Percentiles rank a stretch among this genome's conserved stretches.
phyloP scores from a whole-genome alignment of 495 filamentous ascomycete species.

The Penicillium tannophilum region DNA sequence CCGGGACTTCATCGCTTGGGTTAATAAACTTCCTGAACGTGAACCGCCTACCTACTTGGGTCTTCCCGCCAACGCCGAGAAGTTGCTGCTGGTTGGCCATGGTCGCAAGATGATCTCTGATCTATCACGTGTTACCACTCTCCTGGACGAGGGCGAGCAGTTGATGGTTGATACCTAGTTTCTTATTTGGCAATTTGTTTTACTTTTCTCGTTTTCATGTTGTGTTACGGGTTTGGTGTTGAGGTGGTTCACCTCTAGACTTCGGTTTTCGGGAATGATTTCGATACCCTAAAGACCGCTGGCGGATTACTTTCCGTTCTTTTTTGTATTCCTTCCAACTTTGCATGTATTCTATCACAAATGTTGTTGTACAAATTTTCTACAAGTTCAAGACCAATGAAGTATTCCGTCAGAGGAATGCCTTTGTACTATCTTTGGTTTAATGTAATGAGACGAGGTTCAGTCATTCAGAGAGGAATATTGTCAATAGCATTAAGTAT shows the following conservation, averaged over 20 bases:
- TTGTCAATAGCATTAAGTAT: slow-evolving; percentile 42
- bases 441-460: not conserved
- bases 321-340: slow-evolving; percentile 15
- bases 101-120: slow-evolving; percentile 84
- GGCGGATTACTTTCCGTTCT: slow-evolving; percentile 21
- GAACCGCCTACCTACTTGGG: slow-evolving; percentile 98
- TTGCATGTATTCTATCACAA: slow-evolving; percentile 18
- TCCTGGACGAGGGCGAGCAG: slow-evolving; percentile 94
- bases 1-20: slow-evolving; percentile 89
- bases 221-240: slow-evolving; percentile 12
- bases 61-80: slow-evolving; percentile 94
- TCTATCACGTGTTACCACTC: slow-evolving; percentile 74
- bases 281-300: slow-evolving; percentile 24
- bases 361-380: slow-evolving; percentile 22
- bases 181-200: not conserved
- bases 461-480: slow-evolving; percentile 5
- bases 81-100: slow-evolving; percentile 87
- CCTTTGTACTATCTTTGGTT: not conserved
- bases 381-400: not conserved
- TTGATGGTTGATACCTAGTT: slow-evolving; percentile 69
- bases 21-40: slow-evolving; percentile 86
- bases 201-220: slow-evolving; percentile 5
- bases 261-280: slow-evolving; percentile 6
- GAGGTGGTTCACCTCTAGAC: slow-evolving; percentile 9
- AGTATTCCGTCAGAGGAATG: not conserved